Evolutionary conservation across 2,329 filamentous ascomycete species (phyloP), one percentile per base, ranked within the genome.

Genomic region (Ascocoryne sarcoides): DNA sequence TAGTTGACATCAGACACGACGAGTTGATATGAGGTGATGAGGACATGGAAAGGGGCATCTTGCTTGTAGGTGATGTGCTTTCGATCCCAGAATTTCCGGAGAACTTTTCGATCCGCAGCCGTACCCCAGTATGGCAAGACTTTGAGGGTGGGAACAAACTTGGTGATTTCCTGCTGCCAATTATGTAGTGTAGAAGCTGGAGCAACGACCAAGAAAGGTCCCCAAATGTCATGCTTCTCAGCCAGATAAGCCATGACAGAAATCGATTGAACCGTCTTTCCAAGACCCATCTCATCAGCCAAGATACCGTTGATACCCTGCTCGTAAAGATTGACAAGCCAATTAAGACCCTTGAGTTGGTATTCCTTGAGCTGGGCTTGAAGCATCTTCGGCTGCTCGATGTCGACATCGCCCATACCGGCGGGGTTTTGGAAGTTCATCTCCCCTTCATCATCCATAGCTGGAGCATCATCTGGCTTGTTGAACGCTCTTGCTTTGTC

Each of bases 341-440:
- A 98, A 61, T 96, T 98, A 62, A 98, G 84, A 65, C 92, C 92
- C 70, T 98, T 98, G 61, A 98, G 71, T 68, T 98, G 92, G 65
- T 98, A 98, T 62, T 98, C 92, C 62, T 98, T 98, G 58, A 98
- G 78, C 60, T 94, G 86, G 37, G 89, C 86, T 49, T 85, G 89
- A 57, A 98, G 76, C 65, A 96, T 79, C 64, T 88, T 93, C 7
- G 92, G 92, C 61, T 98, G 92, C 48, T 89, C 82, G 42, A 98
- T 87, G 57, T 95, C 85, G 51, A 95, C 87, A 54, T 92, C 89
- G 54, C 90, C 90, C 54, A 98, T 73, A 57, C 90, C 92, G 3
- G 89, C 92, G 0, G 92, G 92, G 60, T 98, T 96, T 66, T 98
- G 92, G 71, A 98, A 98, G 67, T 98, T 98, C 84, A 98, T 86